A percentile compares a stretch with the other conserved stretches of the same genome.
phyloP scores from a whole-genome alignment of 352 stramenopile genomes.

The Ophiocytium majus region DNA sequence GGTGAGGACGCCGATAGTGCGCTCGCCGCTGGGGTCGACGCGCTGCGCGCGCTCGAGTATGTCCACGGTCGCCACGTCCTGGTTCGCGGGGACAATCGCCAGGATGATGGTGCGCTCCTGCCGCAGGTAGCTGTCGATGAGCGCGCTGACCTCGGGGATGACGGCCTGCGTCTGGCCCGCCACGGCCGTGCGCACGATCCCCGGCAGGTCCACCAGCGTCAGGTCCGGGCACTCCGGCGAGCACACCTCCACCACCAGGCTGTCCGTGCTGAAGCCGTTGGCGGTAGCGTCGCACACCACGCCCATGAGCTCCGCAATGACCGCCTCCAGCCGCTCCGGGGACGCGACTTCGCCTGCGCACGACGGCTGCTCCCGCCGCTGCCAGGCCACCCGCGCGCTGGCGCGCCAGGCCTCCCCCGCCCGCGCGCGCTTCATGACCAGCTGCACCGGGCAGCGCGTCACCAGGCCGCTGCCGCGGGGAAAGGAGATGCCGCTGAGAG shows the following conservation, averaged over 20 bases:
- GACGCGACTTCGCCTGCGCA: conserved; percentile 35
- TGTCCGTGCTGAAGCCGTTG: conserved; percentile 67
- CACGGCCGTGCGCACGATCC: conserved; percentile 67
- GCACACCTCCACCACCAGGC: conserved; percentile 61
- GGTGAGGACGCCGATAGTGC: conserved; percentile 61
- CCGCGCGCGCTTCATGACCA: conserved; percentile 65
- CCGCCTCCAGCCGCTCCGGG: conserved; percentile 37
- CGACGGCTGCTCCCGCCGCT: conserved; percentile 38
- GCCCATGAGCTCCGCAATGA: conserved; percentile 60
- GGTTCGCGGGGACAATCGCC: conserved; percentile 71
- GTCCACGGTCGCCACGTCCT: conserved; percentile 76
- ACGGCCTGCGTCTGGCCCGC: conserved; percentile 62
- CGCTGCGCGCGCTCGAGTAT: conserved; percentile 69
- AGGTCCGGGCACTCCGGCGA: conserved; percentile 67
- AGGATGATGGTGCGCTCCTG: conserved; percentile 75
- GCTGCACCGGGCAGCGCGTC: conserved; percentile 69
- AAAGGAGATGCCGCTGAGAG: conserved; percentile 71
- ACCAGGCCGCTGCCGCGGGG: conserved; percentile 69
- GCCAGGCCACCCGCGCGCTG: conserved; percentile 32
- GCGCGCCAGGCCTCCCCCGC: conserved; percentile 49
- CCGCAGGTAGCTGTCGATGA: conserved; percentile 70
- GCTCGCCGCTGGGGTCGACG: conserved; percentile 57
- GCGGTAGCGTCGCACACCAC: conserved; percentile 62
- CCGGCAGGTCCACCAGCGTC: conserved; percentile 73
- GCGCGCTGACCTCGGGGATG: conserved; percentile 65